Conservation (phyloP, 2,329 filamentous ascomycete species). For the Colletotrichum godetiae region DNA sequence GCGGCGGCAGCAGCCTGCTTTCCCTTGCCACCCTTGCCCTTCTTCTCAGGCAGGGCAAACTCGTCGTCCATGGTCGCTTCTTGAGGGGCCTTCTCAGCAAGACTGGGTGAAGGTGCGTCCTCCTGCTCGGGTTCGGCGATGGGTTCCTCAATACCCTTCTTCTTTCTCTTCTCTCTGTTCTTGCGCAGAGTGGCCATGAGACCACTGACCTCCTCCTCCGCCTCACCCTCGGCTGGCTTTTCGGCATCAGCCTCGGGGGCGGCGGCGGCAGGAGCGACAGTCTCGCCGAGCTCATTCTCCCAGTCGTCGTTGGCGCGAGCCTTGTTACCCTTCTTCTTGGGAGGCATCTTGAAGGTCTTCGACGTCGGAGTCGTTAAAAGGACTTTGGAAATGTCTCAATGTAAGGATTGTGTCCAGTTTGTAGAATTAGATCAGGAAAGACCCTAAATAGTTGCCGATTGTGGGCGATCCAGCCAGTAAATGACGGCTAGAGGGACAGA, state of each 20-base stretch:
- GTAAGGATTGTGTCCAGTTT: constrained; percentile 3
- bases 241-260: constrained; percentile 62
- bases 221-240: constrained; percentile 63
- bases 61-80: constrained; percentile 89
- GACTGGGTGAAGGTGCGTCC: constrained; percentile 57
- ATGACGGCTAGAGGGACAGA: constrained; percentile 14
- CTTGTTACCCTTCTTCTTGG: constrained; percentile 91
- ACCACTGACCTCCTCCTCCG: constrained; percentile 69
- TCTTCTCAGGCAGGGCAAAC: constrained; percentile 85
- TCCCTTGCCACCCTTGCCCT: constrained; percentile 69
- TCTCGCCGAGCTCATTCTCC: constrained; percentile 92
- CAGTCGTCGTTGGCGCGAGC: constrained; percentile 91
- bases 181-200: constrained; percentile 85
- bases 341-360: constrained; percentile 73
- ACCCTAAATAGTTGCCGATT: constrained; percentile 10
- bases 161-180: constrained; percentile 88
- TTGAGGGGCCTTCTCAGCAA: constrained; percentile 77
- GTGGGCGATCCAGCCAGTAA: constrained; percentile 24
- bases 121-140: constrained; percentile 66
- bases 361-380: constrained; percentile 25
- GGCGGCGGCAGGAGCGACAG: constrained; percentile 70
- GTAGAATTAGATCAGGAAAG: neutral
- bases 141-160: constrained; percentile 83
- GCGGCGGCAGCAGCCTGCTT: constrained; percentile 56
- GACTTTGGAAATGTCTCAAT: neutral